phyloP scores from a whole-genome alignment of 2,329 filamentous ascomycete genomes.

The Epichloe hybrida region DNA sequence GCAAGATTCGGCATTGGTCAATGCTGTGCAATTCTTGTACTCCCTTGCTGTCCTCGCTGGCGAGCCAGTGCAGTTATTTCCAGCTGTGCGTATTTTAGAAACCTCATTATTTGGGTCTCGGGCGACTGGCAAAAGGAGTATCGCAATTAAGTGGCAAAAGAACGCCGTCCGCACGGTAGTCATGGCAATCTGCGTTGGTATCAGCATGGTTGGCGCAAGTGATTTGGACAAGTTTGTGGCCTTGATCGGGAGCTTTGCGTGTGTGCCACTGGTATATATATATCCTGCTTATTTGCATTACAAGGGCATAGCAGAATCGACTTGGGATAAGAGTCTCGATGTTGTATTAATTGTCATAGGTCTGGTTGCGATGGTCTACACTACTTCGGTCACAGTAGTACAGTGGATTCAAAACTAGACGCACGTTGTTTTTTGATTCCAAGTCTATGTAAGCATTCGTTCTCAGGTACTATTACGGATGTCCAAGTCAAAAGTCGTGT shows the following conservation, averaged over 20 bases:
- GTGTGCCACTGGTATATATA: conserved; percentile 64
- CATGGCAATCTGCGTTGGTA: conserved; percentile 43
- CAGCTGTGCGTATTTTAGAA: conserved; percentile 58
- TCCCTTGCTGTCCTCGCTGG: conserved; percentile 60
- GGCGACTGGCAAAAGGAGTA: conserved; percentile 50
- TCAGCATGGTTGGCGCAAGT: conserved; percentile 51
- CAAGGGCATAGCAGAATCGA: conserved; percentile 48
- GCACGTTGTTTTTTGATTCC: background rate
- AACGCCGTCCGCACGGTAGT: conserved; percentile 48
- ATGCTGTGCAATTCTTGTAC: conserved; percentile 63
- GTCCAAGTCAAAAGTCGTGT: too few relatives aligned
- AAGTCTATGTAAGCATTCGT: too few relatives aligned
- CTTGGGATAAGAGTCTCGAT: conserved; percentile 43
- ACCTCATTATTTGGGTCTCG: conserved; percentile 51
- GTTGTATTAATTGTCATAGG: conserved; percentile 50
- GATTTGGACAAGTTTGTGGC: conserved; percentile 65
- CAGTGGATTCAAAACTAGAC: conserved; percentile 18
- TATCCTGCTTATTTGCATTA: conserved; percentile 62
- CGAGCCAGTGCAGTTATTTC: conserved; percentile 63
- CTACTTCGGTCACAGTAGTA: conserved; percentile 44
- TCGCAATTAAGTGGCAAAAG: conserved; percentile 62
- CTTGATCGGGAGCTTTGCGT: conserved; percentile 59
- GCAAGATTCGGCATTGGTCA: conserved; percentile 57
- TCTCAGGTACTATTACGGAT: too few relatives aligned
- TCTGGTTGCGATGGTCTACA: conserved; percentile 55